Conservation (phyloP, 495 filamentous ascomycete species). For the Darksidea phi region DNA sequence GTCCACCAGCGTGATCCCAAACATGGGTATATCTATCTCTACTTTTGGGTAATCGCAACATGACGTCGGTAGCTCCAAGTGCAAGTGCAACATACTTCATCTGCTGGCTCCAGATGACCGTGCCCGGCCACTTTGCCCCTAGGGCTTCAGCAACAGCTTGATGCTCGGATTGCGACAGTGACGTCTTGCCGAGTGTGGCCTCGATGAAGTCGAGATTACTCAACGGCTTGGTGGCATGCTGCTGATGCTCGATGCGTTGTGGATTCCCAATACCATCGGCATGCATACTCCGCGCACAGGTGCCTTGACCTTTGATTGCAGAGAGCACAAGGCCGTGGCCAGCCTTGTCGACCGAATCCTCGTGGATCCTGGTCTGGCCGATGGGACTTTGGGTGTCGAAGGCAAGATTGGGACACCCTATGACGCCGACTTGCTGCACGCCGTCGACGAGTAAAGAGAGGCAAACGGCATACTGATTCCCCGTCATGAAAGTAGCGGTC, state of each 20-base stretch:
- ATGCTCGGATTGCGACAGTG: conserved; percentile 48
- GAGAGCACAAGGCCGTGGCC: conserved; percentile 58
- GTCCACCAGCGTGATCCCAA: conserved; percentile 72
- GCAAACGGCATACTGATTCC: conserved; percentile 64
- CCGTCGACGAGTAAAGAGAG: conserved; percentile 55
- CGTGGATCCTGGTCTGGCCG: conserved; percentile 41
- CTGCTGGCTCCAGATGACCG: conserved; percentile 63
- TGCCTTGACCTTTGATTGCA: conserved; percentile 57
- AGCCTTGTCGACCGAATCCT: conserved; percentile 50
- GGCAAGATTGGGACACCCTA: conserved; percentile 58
- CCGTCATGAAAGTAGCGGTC: conserved; percentile 62
- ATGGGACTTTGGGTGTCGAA: conserved; percentile 32
- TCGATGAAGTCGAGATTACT: conserved; percentile 53
- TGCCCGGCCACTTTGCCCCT: conserved; percentile 51
- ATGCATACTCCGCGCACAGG: conserved; percentile 52
- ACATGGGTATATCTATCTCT: conserved; percentile 42
- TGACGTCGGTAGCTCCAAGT: conserved; percentile 58
- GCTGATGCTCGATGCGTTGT: conserved; percentile 39
- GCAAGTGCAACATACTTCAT: conserved; percentile 64
- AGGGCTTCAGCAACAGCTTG: conserved; percentile 52
- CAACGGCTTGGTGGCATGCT: conserved; percentile 23
- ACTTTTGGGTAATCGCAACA: conserved; percentile 59
- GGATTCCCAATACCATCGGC: conserved; percentile 43
- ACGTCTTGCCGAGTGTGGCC: conserved; percentile 41
- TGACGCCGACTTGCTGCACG: conserved; percentile 51